Percentiles rank a stretch among this genome's conserved stretches.
Evolutionary conservation across 345 rosid genomes (phyloP).

Genomic region (Geranium rotundifolium): DNA sequence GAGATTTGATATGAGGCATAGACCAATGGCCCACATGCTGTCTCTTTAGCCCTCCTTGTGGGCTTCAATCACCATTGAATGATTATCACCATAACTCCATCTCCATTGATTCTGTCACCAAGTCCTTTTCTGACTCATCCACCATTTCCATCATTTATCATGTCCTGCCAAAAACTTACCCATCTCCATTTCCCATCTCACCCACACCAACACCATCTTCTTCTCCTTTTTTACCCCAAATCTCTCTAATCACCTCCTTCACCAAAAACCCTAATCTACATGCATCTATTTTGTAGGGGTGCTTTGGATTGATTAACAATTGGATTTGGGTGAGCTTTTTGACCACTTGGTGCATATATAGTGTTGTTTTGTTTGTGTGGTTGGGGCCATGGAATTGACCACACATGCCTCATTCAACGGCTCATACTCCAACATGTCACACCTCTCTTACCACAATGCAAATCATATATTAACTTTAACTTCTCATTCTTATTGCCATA

Average conservation of each 20-base stretch:
- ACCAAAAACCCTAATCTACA: not conserved
- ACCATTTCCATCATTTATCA: not conserved
- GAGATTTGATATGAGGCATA: constrained; percentile 10
- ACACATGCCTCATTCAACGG: not conserved
- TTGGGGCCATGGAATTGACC: not conserved
- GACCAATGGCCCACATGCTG: constrained; percentile 49
- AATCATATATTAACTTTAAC: not conserved
- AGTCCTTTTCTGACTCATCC: constrained; percentile 29
- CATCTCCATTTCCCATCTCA: not conserved
- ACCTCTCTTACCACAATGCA: not conserved
- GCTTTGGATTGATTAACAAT: too few relatives aligned
- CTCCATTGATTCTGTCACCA: constrained; percentile 25
- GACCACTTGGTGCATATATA: too few relatives aligned
- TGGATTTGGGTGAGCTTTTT: too few relatives aligned
- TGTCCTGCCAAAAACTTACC: constrained; percentile 15
- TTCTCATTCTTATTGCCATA: not conserved
- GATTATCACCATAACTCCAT: constrained; percentile 29
- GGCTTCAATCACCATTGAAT: constrained; percentile 42
- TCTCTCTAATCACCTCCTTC: not conserved
- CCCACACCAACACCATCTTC: not conserved
- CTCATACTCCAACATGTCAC: not conserved
- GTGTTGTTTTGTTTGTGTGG: too few relatives aligned
- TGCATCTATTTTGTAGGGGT: too few relatives aligned
- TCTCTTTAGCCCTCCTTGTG: constrained; percentile 33
- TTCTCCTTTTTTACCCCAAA: not conserved